Evolutionary conservation across 1,284 basidiomycete species (phyloP).

Genomic region (Ganoderma sinense): DNA sequence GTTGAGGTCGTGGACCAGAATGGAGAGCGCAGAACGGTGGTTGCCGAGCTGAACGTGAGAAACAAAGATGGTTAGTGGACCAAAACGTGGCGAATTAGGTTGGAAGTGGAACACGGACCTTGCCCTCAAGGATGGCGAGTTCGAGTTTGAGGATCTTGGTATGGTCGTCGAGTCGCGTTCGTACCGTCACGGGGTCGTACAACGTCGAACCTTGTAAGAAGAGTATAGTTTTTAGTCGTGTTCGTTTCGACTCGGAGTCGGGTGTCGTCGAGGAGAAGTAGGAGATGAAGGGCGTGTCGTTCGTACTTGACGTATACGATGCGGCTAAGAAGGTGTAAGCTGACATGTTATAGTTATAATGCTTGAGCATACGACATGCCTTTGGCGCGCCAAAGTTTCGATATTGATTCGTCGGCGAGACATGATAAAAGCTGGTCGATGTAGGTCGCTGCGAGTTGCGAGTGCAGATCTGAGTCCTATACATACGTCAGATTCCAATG

Average conservation of each 20-base stretch:
- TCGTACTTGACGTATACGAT: slow-evolving; percentile 62
- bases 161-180: slow-evolving; percentile 53
- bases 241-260: slow-evolving; percentile 74
- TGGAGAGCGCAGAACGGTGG: slow-evolving; percentile 70
- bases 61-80: background rate
- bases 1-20: slow-evolving; percentile 74
- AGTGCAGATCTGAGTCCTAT: slow-evolving; percentile 63
- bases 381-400: slow-evolving; percentile 78
- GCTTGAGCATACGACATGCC: slow-evolving; percentile 44
- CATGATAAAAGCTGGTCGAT: slow-evolving; percentile 61
- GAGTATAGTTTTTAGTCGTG: slow-evolving; percentile 77
- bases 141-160: slow-evolving; percentile 73
- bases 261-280: slow-evolving; percentile 78
- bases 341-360: slow-evolving; percentile 28
- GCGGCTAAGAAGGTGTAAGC: slow-evolving; percentile 38
- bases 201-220: slow-evolving; percentile 79
- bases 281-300: slow-evolving; percentile 65
- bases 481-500: slow-evolving; percentile 7
- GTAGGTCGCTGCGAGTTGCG: slow-evolving; percentile 61
- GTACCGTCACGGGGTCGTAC: slow-evolving; percentile 66
- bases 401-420: slow-evolving; percentile 56
- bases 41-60: slow-evolving; percentile 58
- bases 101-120: slow-evolving; percentile 54
- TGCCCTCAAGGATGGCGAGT: slow-evolving; percentile 82
- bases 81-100: background rate